Base-by-base conservation (phyloP, 352 stramenopile species). In the Pythium vanterpoolii region DNA sequence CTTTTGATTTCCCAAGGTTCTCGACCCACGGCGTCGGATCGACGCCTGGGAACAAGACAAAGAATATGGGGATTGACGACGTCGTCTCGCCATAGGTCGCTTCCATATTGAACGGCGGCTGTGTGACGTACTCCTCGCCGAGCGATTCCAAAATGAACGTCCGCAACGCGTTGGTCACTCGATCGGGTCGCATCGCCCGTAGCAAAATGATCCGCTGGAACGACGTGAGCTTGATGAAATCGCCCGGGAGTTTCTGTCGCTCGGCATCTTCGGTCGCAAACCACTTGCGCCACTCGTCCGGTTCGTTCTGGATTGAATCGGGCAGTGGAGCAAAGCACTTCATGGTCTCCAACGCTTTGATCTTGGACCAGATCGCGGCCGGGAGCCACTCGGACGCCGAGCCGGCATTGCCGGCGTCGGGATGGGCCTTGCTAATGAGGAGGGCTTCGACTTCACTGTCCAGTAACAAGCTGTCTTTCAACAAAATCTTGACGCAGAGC, bases 201-300 rank as follows among this genome's bases (percentile, higher is more conserved):
- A 98, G 67, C 21, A 98, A 43, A 50, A 95, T 96, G 72, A 96
- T 83, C 43, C 86, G 74, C 62, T 92, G 77, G 67, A 97, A 96
- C 18, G 73, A 48, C 10, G 78, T 76, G 13, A 96, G 68, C 56
- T 95, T 95, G 9, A 78, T 48, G 46, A 96, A 97, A 62, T 98
- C 93, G 4, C 96, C 96, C 30, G 97, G 96, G 2, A 98, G 77
- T 57, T 97, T 97, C 24, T 93, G 84, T 18, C 86, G 74, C 74
- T 99, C 96, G 2, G 93, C 93, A 54, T 98, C 93, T 71, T 98
- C 93, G 0, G 92, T 79, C 33, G 97, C 93, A 73, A 98, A 99
- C 94, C 94, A 99, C 65, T 91, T 89, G 27, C 83, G 68, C 96
- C 96, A 99, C 33, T 98, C 96, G 60, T 99, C 96, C 1, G 91